These are phyloP conservation scores for Fusarium oligoseptatum DNA, from an alignment of 2,329 filamentous ascomycete species.

Conservation along the genomic window DNA sequence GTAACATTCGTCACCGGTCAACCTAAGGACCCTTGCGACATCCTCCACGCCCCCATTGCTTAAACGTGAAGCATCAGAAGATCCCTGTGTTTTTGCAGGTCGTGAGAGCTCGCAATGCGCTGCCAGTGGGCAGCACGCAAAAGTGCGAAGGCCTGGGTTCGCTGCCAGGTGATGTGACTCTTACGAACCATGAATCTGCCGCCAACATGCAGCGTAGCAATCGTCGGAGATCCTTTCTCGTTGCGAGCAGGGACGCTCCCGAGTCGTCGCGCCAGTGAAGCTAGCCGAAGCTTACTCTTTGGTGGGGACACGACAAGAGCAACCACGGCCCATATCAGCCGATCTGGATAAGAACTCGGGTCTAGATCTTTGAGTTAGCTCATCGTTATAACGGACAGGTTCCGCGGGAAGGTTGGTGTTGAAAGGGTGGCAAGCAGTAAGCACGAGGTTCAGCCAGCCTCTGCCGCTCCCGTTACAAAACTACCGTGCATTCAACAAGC, in stretches of 20 bases:
- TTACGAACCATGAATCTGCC: constrained; percentile 13
- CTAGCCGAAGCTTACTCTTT: constrained; percentile 36
- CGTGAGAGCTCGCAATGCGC: background rate
- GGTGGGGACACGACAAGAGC: constrained; percentile 23
- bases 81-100: background rate
- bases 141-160: background rate
- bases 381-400: background rate
- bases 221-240: constrained; percentile 10
- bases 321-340: background rate
- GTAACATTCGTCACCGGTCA: constrained; percentile 10
- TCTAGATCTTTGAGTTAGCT: constrained; percentile 9
- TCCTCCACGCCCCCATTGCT: constrained; percentile 5
- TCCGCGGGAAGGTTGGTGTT: constrained; percentile 3
- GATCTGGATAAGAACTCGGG: constrained; percentile 2
- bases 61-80: background rate
- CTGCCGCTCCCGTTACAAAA: background rate
- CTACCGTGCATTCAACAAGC: background rate
- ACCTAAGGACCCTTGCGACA: constrained; percentile 8
- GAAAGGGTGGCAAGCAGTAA: background rate
- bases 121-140: background rate
- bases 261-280: constrained; percentile 13
- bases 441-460: constrained; percentile 3
- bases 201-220: constrained; percentile 7
- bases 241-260: constrained; percentile 8
- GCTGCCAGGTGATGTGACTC: constrained; percentile 15